phyloP scores from a whole-genome alignment of 441 rosid species.

The Gossypium laxum region DNA sequence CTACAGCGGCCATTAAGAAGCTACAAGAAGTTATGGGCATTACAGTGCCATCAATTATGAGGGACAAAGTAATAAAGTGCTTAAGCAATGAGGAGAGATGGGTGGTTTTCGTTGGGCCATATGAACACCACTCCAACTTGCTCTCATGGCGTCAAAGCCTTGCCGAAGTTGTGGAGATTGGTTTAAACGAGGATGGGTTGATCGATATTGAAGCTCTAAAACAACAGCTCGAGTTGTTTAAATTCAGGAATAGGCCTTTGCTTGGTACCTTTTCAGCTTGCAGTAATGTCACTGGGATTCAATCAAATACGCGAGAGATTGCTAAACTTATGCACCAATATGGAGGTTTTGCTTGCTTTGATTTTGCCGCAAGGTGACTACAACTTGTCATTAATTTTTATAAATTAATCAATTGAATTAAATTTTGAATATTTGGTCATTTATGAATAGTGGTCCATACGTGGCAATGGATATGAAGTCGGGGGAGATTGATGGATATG shows the following conservation, averaged over 20 bases:
- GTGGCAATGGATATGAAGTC: constrained; percentile 48
- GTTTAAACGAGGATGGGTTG: constrained; percentile 30
- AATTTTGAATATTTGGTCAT: background rate
- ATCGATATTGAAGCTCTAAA: constrained; percentile 29
- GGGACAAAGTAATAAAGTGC: constrained; percentile 27
- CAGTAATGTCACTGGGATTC: constrained; percentile 53
- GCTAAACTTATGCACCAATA: constrained; percentile 39
- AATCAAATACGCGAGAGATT: constrained; percentile 36
- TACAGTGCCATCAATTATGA: constrained; percentile 35
- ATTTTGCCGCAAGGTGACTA: constrained; percentile 51
- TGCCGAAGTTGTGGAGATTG: constrained; percentile 47
- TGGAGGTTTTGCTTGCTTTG: constrained; percentile 54
- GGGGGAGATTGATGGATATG: constrained; percentile 46
- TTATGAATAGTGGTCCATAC: constrained; percentile 34
- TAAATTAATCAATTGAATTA: background rate
- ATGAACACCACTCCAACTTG: constrained; percentile 63
- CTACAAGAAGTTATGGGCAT: constrained; percentile 57
- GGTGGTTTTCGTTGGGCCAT: constrained; percentile 55
- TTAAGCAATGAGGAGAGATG: constrained; percentile 38
- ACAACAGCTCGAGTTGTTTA: constrained; percentile 19
- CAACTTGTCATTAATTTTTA: background rate
- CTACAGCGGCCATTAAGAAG: constrained; percentile 47
- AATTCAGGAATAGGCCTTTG: constrained; percentile 31
- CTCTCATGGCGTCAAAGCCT: constrained; percentile 58
- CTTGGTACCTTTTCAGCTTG: constrained; percentile 57